These are phyloP conservation scores for Acer campestre DNA, from an alignment of 345 rosid genomes.

Conservation along the genomic window DNA sequence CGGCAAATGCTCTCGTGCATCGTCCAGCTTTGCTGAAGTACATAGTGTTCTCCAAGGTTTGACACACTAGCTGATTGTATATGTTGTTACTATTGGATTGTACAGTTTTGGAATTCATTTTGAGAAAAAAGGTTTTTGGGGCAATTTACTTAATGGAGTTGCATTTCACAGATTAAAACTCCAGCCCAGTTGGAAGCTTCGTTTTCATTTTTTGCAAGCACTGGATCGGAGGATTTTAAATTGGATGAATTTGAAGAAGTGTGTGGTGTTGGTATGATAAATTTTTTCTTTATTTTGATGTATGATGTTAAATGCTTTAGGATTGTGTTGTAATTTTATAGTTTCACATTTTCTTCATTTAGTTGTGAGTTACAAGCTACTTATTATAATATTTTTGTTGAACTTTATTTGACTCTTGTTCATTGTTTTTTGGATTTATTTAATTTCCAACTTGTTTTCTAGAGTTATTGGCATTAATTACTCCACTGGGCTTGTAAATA, in stretches of 20 bases:
- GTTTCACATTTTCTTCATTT: background rate
- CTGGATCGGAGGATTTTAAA: conserved; percentile 61
- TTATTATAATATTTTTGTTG: background rate
- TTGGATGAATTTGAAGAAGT: conserved; percentile 80
- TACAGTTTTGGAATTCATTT: background rate
- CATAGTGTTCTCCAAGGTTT: conserved; percentile 70
- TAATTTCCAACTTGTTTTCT: conserved; percentile 16
- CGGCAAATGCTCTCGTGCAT: conserved; percentile 75
- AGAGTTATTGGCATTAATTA: conserved; percentile 21
- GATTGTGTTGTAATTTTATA: background rate
- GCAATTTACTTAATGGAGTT: conserved; percentile 11
- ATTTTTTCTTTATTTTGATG: background rate
- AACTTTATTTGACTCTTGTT: background rate
- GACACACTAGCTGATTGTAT: background rate
- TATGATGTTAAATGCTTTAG: background rate
- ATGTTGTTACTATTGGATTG: background rate
- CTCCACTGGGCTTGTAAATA: conserved; percentile 27
- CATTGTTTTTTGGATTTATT: background rate
- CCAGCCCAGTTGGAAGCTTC: conserved; percentile 92
- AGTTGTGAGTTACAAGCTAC: background rate
- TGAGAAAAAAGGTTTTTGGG: background rate
- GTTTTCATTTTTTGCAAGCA: conserved; percentile 52
- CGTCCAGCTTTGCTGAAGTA: conserved; percentile 70
- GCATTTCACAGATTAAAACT: conserved; percentile 67
- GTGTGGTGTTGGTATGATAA: conserved; percentile 81